Evolutionary conservation across 768 basidiomycete genomes (phyloP).

Genomic region (Strobilomyces echinocephalus): DNA sequence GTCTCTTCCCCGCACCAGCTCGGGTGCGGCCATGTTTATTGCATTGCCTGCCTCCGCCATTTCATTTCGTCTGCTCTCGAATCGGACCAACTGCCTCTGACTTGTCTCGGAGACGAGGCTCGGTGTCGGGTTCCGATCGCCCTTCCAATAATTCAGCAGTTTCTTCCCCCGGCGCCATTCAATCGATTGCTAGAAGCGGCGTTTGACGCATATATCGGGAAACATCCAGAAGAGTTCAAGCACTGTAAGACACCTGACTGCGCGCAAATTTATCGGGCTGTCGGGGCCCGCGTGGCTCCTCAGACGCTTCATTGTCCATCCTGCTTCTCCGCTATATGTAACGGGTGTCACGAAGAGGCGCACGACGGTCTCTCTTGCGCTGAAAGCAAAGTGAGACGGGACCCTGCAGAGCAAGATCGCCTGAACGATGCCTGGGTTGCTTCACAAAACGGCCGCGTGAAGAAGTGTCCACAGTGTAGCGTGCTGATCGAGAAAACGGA

Average conservation of each 20-base stretch:
- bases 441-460: conserved; percentile 51
- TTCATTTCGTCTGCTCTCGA: conserved; percentile 56
- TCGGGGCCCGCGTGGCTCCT: conserved; percentile 35
- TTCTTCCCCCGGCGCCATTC: conserved; percentile 51
- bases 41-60: conserved; percentile 51
- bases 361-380: conserved; percentile 63
- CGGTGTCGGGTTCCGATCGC: conserved; percentile 53
- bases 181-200: conserved; percentile 52
- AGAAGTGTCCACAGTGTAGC: conserved; percentile 67
- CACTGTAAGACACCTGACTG: conserved; percentile 81
- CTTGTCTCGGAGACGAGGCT: conserved; percentile 62
- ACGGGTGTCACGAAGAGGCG: conserved; percentile 51
- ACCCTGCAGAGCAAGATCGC: conserved; percentile 43
- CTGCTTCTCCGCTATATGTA: conserved; percentile 62
- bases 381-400: conserved; percentile 33
- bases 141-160: conserved; percentile 43
- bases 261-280: conserved; percentile 61
- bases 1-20: conserved; percentile 43
- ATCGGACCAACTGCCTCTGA: conserved; percentile 57
- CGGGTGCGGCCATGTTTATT: conserved; percentile 64
- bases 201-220: conserved; percentile 52
- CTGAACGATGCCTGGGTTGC: conserved; percentile 58
- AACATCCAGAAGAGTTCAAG: conserved; percentile 54
- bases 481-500: conserved; percentile 63
- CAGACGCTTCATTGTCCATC: conserved; percentile 55